A percentile compares a stretch with the other conserved stretches of the same genome.
These are phyloP conservation scores for Rhytidhysteron rufulum DNA, from an alignment of 2,329 filamentous ascomycete genomes.

Conservation along the genomic window DNA sequence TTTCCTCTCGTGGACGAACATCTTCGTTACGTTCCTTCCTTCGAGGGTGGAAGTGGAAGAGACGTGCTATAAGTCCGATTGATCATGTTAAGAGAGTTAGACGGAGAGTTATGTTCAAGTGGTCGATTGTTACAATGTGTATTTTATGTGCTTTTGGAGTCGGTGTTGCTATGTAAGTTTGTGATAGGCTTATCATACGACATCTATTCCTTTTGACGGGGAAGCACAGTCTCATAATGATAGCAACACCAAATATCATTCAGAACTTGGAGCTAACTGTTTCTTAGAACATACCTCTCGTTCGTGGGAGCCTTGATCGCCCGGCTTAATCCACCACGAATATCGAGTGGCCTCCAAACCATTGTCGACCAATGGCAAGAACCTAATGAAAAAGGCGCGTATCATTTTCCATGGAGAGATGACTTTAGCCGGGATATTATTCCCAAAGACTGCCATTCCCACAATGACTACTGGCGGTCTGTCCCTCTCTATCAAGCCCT, in stretches of 20 bases:
- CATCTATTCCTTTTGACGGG: background rate
- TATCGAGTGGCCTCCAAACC: slow-evolving; percentile 18
- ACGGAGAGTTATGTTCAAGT: slow-evolving; percentile 8
- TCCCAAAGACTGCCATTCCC: slow-evolving; percentile 37
- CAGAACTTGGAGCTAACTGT: too few species aligned
- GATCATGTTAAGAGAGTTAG: slow-evolving; percentile 8
- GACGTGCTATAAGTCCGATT: slow-evolving; percentile 1
- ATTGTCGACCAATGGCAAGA: slow-evolving; percentile 24
- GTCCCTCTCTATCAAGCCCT: slow-evolving; percentile 39
- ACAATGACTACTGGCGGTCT: slow-evolving; percentile 43
- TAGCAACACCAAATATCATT: slow-evolving; percentile 6
- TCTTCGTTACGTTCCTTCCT: slow-evolving; percentile 5
- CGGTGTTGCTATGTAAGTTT: slow-evolving; percentile 16
- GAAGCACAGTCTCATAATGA: background rate
- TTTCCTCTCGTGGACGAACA: slow-evolving; percentile 4
- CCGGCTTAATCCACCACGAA: slow-evolving; percentile 16
- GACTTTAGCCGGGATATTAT: slow-evolving; percentile 36
- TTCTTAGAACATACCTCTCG: slow-evolving; percentile 19
- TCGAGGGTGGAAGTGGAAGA: slow-evolving; percentile 4
- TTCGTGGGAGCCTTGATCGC: slow-evolving; percentile 18
- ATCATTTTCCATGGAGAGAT: slow-evolving; percentile 27
- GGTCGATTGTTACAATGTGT: slow-evolving; percentile 8
- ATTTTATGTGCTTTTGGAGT: slow-evolving; percentile 13
- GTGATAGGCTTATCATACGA: background rate
- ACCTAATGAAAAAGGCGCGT: slow-evolving; percentile 15